Evolutionary conservation across 148 eudicot genomes (phyloP), one percentile per base, ranked within the genome.

Genomic region (Chenopodium berlandieri): DNA sequence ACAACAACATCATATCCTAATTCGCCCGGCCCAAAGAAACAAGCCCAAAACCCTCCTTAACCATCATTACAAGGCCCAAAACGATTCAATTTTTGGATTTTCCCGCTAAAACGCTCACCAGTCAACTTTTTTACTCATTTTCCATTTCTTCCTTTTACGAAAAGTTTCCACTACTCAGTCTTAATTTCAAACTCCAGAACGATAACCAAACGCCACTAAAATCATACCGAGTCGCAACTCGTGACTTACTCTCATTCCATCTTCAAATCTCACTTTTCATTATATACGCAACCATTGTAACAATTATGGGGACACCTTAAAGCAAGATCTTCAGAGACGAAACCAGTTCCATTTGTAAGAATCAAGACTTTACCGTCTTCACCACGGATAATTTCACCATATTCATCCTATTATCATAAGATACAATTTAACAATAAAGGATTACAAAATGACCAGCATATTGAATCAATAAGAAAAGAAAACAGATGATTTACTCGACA

Each of bases 321-420:
- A 40, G 80, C 80, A 54, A 78, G 48, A 30, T 78, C 80, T 64
- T 64, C 58, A 5, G 80, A 78, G 9, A 78, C 65, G 30, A 44
- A 78, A 65, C 80, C 80, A 20, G 80, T 78, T 65, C 80, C 80
- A 60, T 78, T 71, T 13, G 80, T 78, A 54, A 19, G 23, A 40
- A 78, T 78, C 40, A 40, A 58, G 66, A 37, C 72, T 46, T 78
- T 78, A 30, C 80, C 80, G 47, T 78, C 80, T 64, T 34, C 80
- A 64, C 80, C 58, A 44, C 64, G 40, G n/a, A 64, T 58, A 12
- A 23, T n/a, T 6, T 71, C 64, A 25, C 58, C 80, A 44, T 64
- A 60, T 40, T 64, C 72, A 65, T 78, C 47, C 80, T 77, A 77
- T 34, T 6, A 34, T 34, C 14, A 62, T 17, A 9, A 77, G 3